These are phyloP conservation scores for Aspergillus fumigatus DNA, from an alignment of 2,329 filamentous ascomycete genomes.

Conservation along the genomic window DNA sequence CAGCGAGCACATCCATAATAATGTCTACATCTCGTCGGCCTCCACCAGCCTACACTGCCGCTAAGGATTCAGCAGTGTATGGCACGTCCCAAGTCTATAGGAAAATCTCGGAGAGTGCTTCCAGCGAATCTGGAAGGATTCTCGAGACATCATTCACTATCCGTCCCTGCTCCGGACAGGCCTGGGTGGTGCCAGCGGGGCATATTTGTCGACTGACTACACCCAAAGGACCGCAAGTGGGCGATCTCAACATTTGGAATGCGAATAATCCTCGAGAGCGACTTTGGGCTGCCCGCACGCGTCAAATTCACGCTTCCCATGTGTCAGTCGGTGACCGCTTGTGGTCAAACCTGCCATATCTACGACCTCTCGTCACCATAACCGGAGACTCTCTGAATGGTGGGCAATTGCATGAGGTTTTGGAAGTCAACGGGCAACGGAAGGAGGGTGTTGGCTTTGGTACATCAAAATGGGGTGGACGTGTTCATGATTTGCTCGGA, in stretches of 20 bases:
- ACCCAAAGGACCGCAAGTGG: slow-evolving; percentile 73
- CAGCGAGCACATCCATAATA: slow-evolving; percentile 2
- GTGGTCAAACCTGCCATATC: slow-evolving; percentile 73
- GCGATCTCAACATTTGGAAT: slow-evolving; percentile 81
- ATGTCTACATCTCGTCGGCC: slow-evolving; percentile 31
- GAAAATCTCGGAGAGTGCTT: slow-evolving; percentile 34
- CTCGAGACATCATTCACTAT: slow-evolving; percentile 53
- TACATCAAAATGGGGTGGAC: slow-evolving; percentile 53
- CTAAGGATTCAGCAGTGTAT: slow-evolving; percentile 31
- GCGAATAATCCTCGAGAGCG: slow-evolving; percentile 69
- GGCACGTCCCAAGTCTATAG: slow-evolving; percentile 34
- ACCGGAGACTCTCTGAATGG: slow-evolving; percentile 58
- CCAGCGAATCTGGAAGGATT: slow-evolving; percentile 22
- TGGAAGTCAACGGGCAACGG: slow-evolving; percentile 30
- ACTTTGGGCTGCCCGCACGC: slow-evolving; percentile 76
- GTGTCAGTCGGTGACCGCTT: slow-evolving; percentile 67
- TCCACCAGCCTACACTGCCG: slow-evolving; percentile 37
- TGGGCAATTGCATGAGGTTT: slow-evolving; percentile 34
- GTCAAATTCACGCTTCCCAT: slow-evolving; percentile 73
- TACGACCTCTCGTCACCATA: slow-evolving; percentile 70
- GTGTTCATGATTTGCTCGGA: slow-evolving; percentile 73
- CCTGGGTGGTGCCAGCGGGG: slow-evolving; percentile 67
- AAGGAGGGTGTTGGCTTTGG: slow-evolving; percentile 40
- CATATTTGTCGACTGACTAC: slow-evolving; percentile 69
- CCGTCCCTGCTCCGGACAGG: slow-evolving; percentile 67